Percentiles rank a stretch among this genome's conserved stretches.
Evolutionary conservation across 495 filamentous ascomycete species (phyloP).

Genomic region (Hypoxylon lenormandii): DNA sequence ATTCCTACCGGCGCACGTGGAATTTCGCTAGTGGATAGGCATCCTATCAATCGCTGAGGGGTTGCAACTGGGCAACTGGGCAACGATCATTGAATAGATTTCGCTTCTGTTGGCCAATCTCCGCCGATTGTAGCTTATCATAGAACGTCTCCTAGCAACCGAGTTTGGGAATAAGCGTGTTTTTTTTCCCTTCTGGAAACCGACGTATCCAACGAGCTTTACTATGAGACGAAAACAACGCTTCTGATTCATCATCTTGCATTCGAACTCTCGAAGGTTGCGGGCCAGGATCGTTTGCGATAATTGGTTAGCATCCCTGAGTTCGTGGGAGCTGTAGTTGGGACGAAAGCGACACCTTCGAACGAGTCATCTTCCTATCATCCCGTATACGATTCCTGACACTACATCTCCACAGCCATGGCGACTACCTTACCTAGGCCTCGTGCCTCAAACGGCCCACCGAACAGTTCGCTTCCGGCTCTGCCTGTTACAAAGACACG

Average conservation of each 20-base stretch:
- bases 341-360: conserved; percentile 14
- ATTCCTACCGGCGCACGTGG: conserved; percentile 29
- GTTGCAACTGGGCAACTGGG: conserved; percentile 9
- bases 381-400: conserved; percentile 27
- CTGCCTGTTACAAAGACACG: conserved; percentile 78
- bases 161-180: conserved; percentile 5
- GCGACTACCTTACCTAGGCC: conserved; percentile 74
- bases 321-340: conserved; percentile 17
- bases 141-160: conserved; percentile 3
- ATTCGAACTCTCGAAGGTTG: conserved; percentile 24
- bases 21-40: conserved; percentile 8
- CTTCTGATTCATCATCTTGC: conserved; percentile 29
- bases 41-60: conserved; percentile 7
- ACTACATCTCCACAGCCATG: conserved; percentile 56
- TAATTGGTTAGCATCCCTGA: conserved; percentile 13
- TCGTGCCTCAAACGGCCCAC: conserved; percentile 71
- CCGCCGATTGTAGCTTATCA: conserved; percentile 15
- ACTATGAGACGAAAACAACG: conserved; percentile 40
- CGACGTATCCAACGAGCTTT: conserved; percentile 14
- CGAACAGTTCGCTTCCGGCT: conserved; percentile 73
- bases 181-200: conserved; percentile 4
- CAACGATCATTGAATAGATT: conserved; percentile 18
- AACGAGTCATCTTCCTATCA: conserved; percentile 11
- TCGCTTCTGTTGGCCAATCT: conserved; percentile 31
- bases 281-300: conserved; percentile 22